Evolutionary conservation across 257 asterid species (phyloP), one percentile per base, ranked within the genome.

Genomic region (Solanum ossicruentum): DNA sequence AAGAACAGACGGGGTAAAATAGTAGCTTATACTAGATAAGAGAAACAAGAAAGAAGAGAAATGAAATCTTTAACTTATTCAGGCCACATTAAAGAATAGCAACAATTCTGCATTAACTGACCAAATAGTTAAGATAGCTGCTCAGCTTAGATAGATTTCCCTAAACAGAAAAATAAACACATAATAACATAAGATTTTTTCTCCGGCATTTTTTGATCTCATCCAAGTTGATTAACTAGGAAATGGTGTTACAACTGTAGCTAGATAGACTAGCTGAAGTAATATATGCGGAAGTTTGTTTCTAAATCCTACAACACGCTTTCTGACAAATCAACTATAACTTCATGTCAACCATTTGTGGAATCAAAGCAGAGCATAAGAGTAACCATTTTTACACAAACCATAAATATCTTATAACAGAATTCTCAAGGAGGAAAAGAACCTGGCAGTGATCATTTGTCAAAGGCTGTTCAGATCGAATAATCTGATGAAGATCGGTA

Each of bases 371-470:
- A 51, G 45, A 75, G 23, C 4, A 21, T 15, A 51, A 16, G 3
- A 23, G 21, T 15, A 51, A 7, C 10, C 61, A 15, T 77, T 15
- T 69, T 77, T 51, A 77, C 45, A 10, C 82, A 77, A 49, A 77
- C 23, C 82, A 75, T 49, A 21, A 15, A 8, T 49, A 75, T 75
- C 63, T 26, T 51, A 51, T 77, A 77, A 51, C 65, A 51, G 26
- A 17, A 77, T 52, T 77, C 28, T 77, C 47, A 18, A 77, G 20
- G 32, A 23, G 52, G 84, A 23, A 60, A 23, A 67, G 61, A 58
- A 93, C 98, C 97, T 93, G 98, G 82, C 96, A 93, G 85, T 95
- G 98, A 85, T 93, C 98, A 83, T 93, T 93, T 0, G 92, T 95
- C 73, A 95, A 85, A 36, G 89, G 90, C 86, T 93, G 98, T 86